A percentile compares a stretch with the other conserved stretches of the same genome.
These are phyloP conservation scores for Ilyonectria mors-panacis DNA, from an alignment of 2,329 filamentous ascomycete species.

Conservation along the genomic window DNA sequence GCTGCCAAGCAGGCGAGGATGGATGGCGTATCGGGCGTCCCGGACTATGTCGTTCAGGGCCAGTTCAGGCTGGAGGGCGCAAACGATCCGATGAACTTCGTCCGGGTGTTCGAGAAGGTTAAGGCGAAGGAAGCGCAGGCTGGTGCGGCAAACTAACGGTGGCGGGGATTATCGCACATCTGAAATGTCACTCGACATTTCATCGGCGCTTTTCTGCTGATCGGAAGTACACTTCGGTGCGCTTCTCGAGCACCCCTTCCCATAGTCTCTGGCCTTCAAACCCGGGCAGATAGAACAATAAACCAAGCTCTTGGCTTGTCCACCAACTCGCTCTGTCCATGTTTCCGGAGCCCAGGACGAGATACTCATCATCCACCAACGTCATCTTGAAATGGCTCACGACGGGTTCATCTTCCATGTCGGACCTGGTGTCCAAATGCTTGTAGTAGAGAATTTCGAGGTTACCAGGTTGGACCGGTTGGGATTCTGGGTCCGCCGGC, in stretches of 20 bases:
- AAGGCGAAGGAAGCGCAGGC: slow-evolving; percentile 47
- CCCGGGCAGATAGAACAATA: slow-evolving; percentile 67
- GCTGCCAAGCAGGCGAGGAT: slow-evolving; percentile 47
- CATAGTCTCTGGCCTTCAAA: slow-evolving; percentile 56
- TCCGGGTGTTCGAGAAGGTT: slow-evolving; percentile 75
- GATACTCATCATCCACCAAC: slow-evolving; percentile 77
- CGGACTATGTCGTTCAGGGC: slow-evolving; percentile 80
- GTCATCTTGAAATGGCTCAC: slow-evolving; percentile 85
- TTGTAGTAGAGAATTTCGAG: slow-evolving; percentile 74
- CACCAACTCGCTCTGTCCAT: slow-evolving; percentile 90
- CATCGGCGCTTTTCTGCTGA: slow-evolving; percentile 32
- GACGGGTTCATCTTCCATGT: slow-evolving; percentile 70
- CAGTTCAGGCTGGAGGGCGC: slow-evolving; percentile 78
- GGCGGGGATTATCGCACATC: slow-evolving; percentile 5
- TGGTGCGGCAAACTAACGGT: slow-evolving; percentile 7
- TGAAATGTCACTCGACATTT: not conserved
- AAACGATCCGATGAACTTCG: slow-evolving; percentile 75
- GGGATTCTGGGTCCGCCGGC: slow-evolving; percentile 59
- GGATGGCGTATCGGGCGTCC: slow-evolving; percentile 73
- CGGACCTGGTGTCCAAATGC: slow-evolving; percentile 51
- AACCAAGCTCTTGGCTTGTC: slow-evolving; percentile 86
- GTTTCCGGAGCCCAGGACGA: slow-evolving; percentile 85
- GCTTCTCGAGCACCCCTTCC: slow-evolving; percentile 56
- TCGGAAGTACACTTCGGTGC: slow-evolving; percentile 53
- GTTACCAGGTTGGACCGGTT: slow-evolving; percentile 59